Percentiles rank a stretch among this genome's conserved stretches.
Conservation (phyloP, 1,284 basidiomycete genomes). For the Flammula alnicola region DNA sequence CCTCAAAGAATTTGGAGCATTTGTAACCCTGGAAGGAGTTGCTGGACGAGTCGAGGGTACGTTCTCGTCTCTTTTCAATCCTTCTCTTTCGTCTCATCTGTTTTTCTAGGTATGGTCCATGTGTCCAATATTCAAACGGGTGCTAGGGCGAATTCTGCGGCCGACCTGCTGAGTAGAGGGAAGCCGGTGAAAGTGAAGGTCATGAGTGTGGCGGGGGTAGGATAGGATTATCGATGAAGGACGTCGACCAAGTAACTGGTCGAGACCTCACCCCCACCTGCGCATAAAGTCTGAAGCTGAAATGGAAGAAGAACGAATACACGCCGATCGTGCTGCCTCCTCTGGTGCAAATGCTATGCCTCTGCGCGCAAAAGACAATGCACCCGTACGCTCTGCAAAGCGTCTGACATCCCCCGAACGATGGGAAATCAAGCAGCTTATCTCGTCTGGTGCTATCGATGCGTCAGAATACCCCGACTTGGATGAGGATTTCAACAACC, state of each 20-base stretch:
- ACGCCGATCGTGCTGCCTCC: constrained; percentile 61
- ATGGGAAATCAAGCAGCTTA: constrained; percentile 99
- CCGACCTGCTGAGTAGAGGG: constrained; percentile 84
- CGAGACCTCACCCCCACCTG: constrained; percentile 93
- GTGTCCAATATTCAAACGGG: constrained; percentile 90
- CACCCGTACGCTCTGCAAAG: constrained; percentile 76
- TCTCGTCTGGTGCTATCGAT: constrained; percentile 91
- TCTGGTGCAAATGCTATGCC: constrained; percentile 76
- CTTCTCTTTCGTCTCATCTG: constrained; percentile 15
- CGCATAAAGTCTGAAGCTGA: constrained; percentile 94
- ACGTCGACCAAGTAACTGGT: constrained; percentile 92
- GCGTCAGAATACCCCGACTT: constrained; percentile 97
- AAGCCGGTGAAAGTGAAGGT: constrained; percentile 95
- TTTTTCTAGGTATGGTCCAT: constrained; percentile 89
- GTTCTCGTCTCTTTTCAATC: constrained; percentile 29
- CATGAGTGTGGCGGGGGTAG: constrained; percentile 89
- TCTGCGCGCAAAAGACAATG: constrained; percentile 58
- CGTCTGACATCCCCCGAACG: constrained; percentile 95
- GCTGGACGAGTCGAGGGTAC: constrained; percentile 86
- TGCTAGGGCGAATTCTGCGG: constrained; percentile 83
- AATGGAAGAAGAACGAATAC: constrained; percentile 76
- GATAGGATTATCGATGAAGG: constrained; percentile 93
- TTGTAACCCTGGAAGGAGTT: constrained; percentile 89
- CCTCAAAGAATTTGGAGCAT: constrained; percentile 95
- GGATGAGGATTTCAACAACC: constrained; percentile 87